Conservation (phyloP, 331 rosid genomes). For the Ulmus americana region DNA sequence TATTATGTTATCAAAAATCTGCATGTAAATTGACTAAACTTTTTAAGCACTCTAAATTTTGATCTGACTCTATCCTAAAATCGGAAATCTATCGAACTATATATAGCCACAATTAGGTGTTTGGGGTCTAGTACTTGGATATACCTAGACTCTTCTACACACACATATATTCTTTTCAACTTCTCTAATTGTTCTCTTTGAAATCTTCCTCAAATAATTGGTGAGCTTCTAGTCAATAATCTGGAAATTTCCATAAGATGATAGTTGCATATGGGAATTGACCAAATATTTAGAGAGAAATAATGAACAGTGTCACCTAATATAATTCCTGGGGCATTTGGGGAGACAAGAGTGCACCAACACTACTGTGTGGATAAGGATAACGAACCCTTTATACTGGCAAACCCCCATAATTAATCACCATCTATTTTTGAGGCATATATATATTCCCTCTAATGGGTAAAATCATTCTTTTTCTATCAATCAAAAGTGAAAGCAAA, state of each 20-base stretch:
- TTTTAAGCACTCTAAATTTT: no score
- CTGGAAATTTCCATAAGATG: neutral
- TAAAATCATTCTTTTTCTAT: constrained; percentile 23
- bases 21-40: no score
- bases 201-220: no score
- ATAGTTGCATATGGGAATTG: constrained; percentile 21
- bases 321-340: constrained; percentile 34
- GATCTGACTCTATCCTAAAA: no score
- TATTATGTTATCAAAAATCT: no score
- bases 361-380: constrained; percentile 24
- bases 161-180: neutral
- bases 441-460: constrained; percentile 8
- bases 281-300: constrained; percentile 18
- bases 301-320: constrained; percentile 38
- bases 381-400: constrained; percentile 9
- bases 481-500: neutral
- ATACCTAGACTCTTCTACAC: neutral
- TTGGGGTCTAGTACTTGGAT: neutral
- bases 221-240: no score
- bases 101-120: neutral
- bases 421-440: constrained; percentile 16
- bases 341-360: constrained; percentile 34
- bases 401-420: constrained; percentile 8
- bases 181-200: no score
- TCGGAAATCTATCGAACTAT: neutral